Evolutionary conservation across 176 grass and related monocot genomes (phyloP).

Genomic region (Poa pratensis): DNA sequence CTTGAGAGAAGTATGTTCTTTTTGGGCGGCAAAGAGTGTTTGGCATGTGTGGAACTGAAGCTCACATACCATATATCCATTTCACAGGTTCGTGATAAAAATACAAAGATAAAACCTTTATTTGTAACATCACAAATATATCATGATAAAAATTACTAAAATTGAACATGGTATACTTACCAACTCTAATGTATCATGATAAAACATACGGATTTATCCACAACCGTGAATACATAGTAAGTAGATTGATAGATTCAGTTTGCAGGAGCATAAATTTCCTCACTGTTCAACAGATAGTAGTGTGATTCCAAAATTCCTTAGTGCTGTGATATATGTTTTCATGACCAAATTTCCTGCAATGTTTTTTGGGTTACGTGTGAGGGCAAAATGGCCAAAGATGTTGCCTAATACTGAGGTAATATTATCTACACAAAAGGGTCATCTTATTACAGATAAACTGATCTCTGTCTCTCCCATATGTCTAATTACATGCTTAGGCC

Average conservation of each 20-base stretch:
- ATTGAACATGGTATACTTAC: not conserved
- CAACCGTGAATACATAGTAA: not conserved
- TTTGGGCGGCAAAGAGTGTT: not conserved
- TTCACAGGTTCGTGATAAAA: not conserved
- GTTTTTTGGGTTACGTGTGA: not conserved
- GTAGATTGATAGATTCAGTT: not conserved
- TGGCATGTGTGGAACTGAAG: not conserved
- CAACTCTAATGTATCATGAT: not conserved
- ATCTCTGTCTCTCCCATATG: too few species aligned
- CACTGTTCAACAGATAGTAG: not conserved
- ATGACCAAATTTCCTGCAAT: not conserved
- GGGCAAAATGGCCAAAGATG: not conserved
- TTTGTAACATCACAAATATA: not conserved
- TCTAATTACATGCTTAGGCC: too few species aligned
- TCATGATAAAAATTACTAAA: not conserved
- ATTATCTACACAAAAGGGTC: too few species aligned
- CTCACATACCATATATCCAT: not conserved
- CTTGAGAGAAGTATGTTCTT: not conserved
- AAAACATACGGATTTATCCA: not conserved
- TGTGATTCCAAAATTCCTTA: not conserved
- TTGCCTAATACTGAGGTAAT: not conserved
- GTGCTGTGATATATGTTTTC: not conserved
- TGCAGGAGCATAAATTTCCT: not conserved
- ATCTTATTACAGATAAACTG: not conserved
- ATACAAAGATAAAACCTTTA: not conserved